Base-by-base conservation (phyloP, 345 rosid species). In the Litchi chinensis region DNA sequence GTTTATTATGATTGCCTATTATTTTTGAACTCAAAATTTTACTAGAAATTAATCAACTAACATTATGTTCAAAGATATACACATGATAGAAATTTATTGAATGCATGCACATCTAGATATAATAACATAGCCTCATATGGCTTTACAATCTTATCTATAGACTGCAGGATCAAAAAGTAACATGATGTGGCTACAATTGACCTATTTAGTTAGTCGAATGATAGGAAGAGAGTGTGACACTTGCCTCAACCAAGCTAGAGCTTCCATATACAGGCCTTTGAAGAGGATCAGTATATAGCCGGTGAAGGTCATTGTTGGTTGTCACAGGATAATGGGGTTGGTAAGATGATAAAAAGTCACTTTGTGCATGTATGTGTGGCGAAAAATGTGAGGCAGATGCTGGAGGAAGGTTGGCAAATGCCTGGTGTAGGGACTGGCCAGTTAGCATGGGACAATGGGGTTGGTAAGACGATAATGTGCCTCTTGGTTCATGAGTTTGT, bases 241-340 rank as follows among this genome's bases (percentile, higher is more conserved):
- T 63, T 68, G 78, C 71, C 75, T 69, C 56, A 3, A 28, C 5
- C 54, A 46, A 15, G 52, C 43, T 52, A 26, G 76, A 18, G 26
- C 22, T 76, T 63, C 76, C 75, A 24, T 26, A 50, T 3, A 40
- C 37, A 8, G 44, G 44, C 62, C 73, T 65, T 54, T 57, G 73
- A 44, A 56, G 57, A 81, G 63, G 64, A 64, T 22, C 73, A 67
- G 69, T 62, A 73, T 73, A 68, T 6, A 57, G 80, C 52, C 7
- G 52, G 64, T n/a, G 37, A 40, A 52, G 57, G 18, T 28, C 77
- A 24, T 62, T 56, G 28, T 15, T 63, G 41, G 70, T 26, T 19
- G 28, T 62, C 32, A 75, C 44, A 59, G 69, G 43, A 44, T 18
- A 57, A 46, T 40, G 28, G 48, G 68, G 19, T 19, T 43, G 67